Evolutionary conservation across 2,329 filamentous ascomycete species (phyloP), one percentile per base, ranked within the genome.

Genomic region (Paracoccidioides brasiliensis): DNA sequence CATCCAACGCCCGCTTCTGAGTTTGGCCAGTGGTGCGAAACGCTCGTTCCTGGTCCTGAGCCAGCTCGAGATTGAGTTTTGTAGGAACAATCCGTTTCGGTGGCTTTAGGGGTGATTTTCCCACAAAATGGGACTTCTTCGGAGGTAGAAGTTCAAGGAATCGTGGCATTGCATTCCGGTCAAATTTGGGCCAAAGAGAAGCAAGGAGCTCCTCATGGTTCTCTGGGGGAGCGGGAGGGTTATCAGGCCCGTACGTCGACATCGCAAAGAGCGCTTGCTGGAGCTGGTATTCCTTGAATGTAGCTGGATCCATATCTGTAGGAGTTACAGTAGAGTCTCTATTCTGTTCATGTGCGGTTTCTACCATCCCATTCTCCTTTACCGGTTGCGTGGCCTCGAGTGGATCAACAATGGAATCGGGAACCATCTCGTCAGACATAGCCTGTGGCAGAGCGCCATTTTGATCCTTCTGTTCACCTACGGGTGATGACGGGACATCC

Each of bases 61-160:
- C 86, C 38, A 97, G 75, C 58, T 98, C 93, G 12, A 98, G 77
- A 58, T 83, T 90, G 56, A 95, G 78, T 70, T 98, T 98, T 22
- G 86, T 90, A 0, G 90, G 89, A 4, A 90, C 80, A 3, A 97
- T 78, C 14, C 88, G 78, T 70, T 90, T 93, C 0, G 90, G 88
- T 43, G 83, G 84, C 70, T 90, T 95, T 1, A 78, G 61, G 0
- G 90, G 89, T 42, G 83, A 81, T 70, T 95, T 93, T 56, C 86
- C 84, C 59, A 86, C 79, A 70, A 87, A 91, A 55, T 83, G 78
- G 1, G 89, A 86, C 62, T 83, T 83, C 68, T 90, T 90, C 5
- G 86, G 83, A 2, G 88, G 88, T 40, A 98, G 81, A 5, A 97
- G 76, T 58, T 90, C 83, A 63, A 88, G 86, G 74, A 90, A 96